Percentiles rank a stretch among this genome's conserved stretches.
phyloP scores from a whole-genome alignment of 2,329 filamentous ascomycete species.

The Podosphaera aphanis region DNA sequence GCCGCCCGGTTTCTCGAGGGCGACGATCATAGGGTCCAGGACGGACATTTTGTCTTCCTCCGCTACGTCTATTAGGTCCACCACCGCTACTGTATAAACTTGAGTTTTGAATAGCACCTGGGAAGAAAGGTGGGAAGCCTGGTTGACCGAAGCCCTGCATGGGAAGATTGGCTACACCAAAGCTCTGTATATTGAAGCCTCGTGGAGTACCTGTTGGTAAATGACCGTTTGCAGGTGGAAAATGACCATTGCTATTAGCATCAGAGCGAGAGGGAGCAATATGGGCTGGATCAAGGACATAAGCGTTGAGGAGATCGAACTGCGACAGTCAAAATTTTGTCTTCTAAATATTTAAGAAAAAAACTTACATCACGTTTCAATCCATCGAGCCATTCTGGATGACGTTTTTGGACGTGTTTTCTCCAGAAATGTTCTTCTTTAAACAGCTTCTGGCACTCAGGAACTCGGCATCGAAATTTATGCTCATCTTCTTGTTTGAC shows the following conservation, averaged over 20 bases:
- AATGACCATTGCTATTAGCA: constrained; percentile 87
- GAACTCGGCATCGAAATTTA: constrained; percentile 90
- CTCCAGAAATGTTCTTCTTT: constrained; percentile 94
- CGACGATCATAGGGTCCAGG: constrained; percentile 55
- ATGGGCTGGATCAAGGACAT: constrained; percentile 81
- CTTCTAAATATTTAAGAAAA: neutral
- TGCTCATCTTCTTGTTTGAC: constrained; percentile 96
- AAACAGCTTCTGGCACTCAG: constrained; percentile 89
- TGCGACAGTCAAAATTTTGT: constrained; percentile 20
- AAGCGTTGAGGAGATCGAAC: constrained; percentile 79
- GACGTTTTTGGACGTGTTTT: constrained; percentile 93
- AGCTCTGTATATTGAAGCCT: constrained; percentile 68
- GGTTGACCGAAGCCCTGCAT: constrained; percentile 33
- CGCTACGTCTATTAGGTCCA: constrained; percentile 47
- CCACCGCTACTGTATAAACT: constrained; percentile 27
- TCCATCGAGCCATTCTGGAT: constrained; percentile 63
- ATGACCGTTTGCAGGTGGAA: constrained; percentile 58
- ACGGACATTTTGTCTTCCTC: constrained; percentile 35
- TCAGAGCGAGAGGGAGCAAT: constrained; percentile 86
- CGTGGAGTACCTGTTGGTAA: constrained; percentile 64
- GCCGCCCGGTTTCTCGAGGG: constrained; percentile 23
- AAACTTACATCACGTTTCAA: constrained; percentile 59
- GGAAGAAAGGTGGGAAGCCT: constrained; percentile 31
- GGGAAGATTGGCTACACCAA: constrained; percentile 32
- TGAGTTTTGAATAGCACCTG: constrained; percentile 20